Conservation (phyloP, 1,284 basidiomycete genomes). For the Earliella scabrosa region DNA sequence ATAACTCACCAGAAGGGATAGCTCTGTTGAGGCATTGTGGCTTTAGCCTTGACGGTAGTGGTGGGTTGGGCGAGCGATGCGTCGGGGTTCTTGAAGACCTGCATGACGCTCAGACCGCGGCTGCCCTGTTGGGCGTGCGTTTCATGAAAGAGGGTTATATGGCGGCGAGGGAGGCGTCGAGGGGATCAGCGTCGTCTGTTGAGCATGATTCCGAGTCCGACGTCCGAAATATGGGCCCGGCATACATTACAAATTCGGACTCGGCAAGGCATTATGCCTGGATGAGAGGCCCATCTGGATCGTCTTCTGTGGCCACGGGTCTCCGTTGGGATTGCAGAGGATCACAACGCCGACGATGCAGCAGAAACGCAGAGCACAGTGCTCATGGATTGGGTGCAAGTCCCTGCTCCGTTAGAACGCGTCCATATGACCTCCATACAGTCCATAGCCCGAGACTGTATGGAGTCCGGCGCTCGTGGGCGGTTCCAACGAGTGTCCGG, state of each 20-base stretch:
- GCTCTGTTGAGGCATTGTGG: slow-evolving; percentile 36
- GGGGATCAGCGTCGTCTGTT: neutral
- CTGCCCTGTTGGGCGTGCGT: slow-evolving; percentile 17
- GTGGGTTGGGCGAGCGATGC: neutral
- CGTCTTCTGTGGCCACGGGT: neutral
- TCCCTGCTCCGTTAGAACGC: neutral
- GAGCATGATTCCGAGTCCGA: slow-evolving; percentile 14
- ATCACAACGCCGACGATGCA: neutral
- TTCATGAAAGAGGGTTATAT: slow-evolving; percentile 20
- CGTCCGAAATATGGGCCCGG: neutral
- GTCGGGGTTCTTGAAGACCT: slow-evolving; percentile 7
- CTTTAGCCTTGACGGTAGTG: slow-evolving; percentile 10
- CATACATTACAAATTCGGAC: slow-evolving; percentile 13
- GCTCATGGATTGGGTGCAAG: slow-evolving; percentile 5
- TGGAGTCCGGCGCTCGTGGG: too few relatives aligned
- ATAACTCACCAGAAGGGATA: slow-evolving; percentile 69
- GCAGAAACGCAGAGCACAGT: neutral
- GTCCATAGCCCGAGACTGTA: too few relatives aligned
- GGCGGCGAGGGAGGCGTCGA: neutral
- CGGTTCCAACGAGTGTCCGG: slow-evolving; percentile 25
- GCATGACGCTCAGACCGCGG: slow-evolving; percentile 14
- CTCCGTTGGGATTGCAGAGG: neutral
- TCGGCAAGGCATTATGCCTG: neutral
- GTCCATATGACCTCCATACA: too few relatives aligned
- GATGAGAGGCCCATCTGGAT: slow-evolving; percentile 9